A percentile compares a stretch with the other conserved stretches of the same genome.
These are phyloP conservation scores for Yarrowia divulgata DNA, from an alignment of 805 yeast genomes.

Conservation along the genomic window DNA sequence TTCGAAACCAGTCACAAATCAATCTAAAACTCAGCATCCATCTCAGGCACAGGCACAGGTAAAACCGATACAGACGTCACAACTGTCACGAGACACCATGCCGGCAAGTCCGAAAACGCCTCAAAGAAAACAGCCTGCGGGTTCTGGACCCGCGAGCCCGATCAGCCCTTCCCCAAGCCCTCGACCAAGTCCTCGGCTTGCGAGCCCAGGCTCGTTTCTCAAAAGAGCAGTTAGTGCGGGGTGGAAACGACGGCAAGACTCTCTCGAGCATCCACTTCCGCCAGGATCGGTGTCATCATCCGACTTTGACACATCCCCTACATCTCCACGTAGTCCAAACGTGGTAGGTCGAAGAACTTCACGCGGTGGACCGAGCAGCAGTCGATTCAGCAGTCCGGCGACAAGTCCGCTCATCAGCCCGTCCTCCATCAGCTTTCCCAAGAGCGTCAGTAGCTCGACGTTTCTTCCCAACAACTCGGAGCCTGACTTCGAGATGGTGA, in stretches of 20 bases:
- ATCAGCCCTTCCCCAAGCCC: slow-evolving; percentile 27
- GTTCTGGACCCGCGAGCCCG: slow-evolving; percentile 25
- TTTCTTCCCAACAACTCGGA: slow-evolving; percentile 21
- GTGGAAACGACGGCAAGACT: slow-evolving; percentile 26
- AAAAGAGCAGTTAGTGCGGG: slow-evolving; percentile 33
- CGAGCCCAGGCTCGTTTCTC: slow-evolving; percentile 27
- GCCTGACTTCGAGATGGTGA: slow-evolving; percentile 33
- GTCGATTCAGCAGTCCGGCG: slow-evolving; percentile 3
- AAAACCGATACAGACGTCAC: slow-evolving; percentile 1
- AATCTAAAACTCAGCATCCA: background rate
- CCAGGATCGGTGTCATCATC: slow-evolving; percentile 29
- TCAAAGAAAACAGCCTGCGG: background rate
- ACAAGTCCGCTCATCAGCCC: slow-evolving; percentile 8
- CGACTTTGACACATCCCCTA: slow-evolving; percentile 10
- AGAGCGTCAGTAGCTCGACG: slow-evolving; percentile 15
- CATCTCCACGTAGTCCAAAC: slow-evolving; percentile 9
- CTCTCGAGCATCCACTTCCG: slow-evolving; percentile 23
- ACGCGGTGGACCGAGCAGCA: background rate
- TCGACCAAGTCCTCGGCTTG: slow-evolving; percentile 18
- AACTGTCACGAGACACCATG: slow-evolving; percentile 25
- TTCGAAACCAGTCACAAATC: slow-evolving; percentile 8
- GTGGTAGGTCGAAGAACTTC: slow-evolving; percentile 11
- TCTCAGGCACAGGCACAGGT: slow-evolving; percentile 17
- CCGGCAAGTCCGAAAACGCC: slow-evolving; percentile 28
- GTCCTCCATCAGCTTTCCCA: background rate